A percentile compares a stretch with the other conserved stretches of the same genome.
Evolutionary conservation across 495 filamentous ascomycete genomes (phyloP).

Genomic region (Penicillium longicatenatum): DNA sequence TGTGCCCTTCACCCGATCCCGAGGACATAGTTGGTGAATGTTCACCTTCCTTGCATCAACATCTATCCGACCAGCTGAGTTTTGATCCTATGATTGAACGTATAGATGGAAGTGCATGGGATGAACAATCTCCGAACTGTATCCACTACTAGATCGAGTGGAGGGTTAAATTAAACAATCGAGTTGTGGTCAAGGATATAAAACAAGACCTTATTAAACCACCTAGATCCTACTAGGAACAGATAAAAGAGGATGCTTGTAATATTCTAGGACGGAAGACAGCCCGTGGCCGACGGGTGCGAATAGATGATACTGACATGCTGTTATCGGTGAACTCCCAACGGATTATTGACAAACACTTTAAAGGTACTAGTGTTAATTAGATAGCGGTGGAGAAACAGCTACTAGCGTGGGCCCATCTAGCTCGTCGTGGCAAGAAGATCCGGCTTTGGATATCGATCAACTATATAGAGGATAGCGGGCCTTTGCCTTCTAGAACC

Average conservation of each 20-base stretch:
- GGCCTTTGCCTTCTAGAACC: conserved; percentile 12
- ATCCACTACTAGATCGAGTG: conserved; percentile 42
- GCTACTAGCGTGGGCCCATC: too few species aligned
- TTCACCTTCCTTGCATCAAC: conserved; percentile 5
- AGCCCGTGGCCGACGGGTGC: conserved; percentile 16
- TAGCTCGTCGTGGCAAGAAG: too few species aligned
- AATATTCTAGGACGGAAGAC: conserved; percentile 6
- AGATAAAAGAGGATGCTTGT: conserved; percentile 14
- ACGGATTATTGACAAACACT: too few species aligned
- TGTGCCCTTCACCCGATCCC: conserved; percentile 15
- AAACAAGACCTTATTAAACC: conserved; percentile 18
- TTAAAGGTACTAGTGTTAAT: too few species aligned
- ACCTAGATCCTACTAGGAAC: conserved; percentile 24
- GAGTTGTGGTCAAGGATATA: conserved; percentile 16
- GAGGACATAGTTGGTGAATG: conserved; percentile 20
- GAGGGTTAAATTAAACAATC: conserved; percentile 37
- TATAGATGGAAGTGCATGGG: conserved; percentile 35
- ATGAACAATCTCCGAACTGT: conserved; percentile 33
- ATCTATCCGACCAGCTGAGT: not conserved
- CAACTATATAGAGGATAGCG: too few species aligned
- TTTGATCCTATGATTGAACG: conserved; percentile 10
- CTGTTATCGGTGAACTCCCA: conserved; percentile 14
- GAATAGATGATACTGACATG: conserved; percentile 22
- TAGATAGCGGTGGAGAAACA: too few species aligned
- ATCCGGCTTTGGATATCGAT: too few species aligned